These are phyloP conservation scores for Trichoderma orchidacearum DNA, from an alignment of 495 filamentous ascomycete genomes.

Conservation along the genomic window DNA sequence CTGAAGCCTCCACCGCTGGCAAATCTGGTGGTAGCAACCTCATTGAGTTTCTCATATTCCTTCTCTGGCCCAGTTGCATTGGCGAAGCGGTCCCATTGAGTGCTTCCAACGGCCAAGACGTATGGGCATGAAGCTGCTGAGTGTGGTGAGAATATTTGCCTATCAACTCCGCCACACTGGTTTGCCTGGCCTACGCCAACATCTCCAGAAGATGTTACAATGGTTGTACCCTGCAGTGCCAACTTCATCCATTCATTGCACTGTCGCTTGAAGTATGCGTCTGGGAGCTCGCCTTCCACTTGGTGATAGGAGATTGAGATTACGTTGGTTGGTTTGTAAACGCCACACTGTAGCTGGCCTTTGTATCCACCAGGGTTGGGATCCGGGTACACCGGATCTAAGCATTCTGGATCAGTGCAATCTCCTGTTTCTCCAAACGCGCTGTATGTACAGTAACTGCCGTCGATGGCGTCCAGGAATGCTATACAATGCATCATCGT, in stretches of 20 bases:
- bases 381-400: slow-evolving; percentile 37
- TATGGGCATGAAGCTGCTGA: slow-evolving; percentile 20
- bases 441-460: slow-evolving; percentile 40
- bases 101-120: slow-evolving; percentile 21
- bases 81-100: slow-evolving; percentile 5
- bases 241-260: slow-evolving; percentile 41
- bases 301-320: slow-evolving; percentile 18
- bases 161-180: slow-evolving; percentile 6
- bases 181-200: slow-evolving; percentile 39
- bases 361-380: slow-evolving; percentile 36
- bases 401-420: slow-evolving; percentile 11
- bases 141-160: slow-evolving; percentile 9
- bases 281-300: slow-evolving; percentile 12
- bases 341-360: slow-evolving; percentile 41
- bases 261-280: slow-evolving; percentile 13
- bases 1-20: slow-evolving; percentile 53
- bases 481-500: slow-evolving; percentile 4
- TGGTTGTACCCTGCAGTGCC: slow-evolving; percentile 43
- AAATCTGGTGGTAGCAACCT: slow-evolving; percentile 32
- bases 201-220: slow-evolving; percentile 48
- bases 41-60: slow-evolving; percentile 18
- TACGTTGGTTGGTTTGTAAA: slow-evolving; percentile 16
- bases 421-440: slow-evolving; percentile 21
- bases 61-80: slow-evolving; percentile 1
- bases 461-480: slow-evolving; percentile 40